A percentile compares a stretch with the other conserved stretches of the same genome.
Conservation (phyloP, 2,329 filamentous ascomycete species). For the Tolypocladium endophyticum region DNA sequence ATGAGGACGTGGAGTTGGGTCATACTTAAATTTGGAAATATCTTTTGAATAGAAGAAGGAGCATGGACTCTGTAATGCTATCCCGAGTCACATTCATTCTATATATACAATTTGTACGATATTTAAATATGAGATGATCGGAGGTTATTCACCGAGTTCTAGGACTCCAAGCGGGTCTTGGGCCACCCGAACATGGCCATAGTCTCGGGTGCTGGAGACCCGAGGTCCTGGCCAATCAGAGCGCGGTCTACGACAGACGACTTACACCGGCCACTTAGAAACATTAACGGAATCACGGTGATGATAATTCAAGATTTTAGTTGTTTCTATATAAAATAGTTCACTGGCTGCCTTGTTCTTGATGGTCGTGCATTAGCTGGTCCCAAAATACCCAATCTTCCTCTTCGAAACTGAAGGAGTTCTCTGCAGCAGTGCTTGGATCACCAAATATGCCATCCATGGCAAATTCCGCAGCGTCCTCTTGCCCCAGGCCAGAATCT, state of each 20-base stretch:
- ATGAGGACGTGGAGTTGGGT: neutral
- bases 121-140: neutral
- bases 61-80: neutral
- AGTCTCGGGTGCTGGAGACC: neutral
- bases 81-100: neutral
- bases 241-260: neutral
- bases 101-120: neutral
- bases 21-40: neutral
- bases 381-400: neutral
- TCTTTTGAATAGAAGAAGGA: neutral
- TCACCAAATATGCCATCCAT: neutral
- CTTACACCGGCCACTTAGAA: neutral
- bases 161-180: neutral
- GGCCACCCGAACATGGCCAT: neutral
- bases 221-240: neutral
- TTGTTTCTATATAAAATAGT: neutral
- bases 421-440: neutral
- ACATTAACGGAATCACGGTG: neutral
- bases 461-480: neutral
- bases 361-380: neutral
- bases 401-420: neutral
- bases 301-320: neutral
- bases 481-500: neutral
- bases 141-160: neutral
- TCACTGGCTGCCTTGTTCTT: neutral